Percentiles rank a stretch among this genome's conserved stretches.
Conservation (phyloP, 139 green algal genomes). For the Eudorina sp. region DNA sequence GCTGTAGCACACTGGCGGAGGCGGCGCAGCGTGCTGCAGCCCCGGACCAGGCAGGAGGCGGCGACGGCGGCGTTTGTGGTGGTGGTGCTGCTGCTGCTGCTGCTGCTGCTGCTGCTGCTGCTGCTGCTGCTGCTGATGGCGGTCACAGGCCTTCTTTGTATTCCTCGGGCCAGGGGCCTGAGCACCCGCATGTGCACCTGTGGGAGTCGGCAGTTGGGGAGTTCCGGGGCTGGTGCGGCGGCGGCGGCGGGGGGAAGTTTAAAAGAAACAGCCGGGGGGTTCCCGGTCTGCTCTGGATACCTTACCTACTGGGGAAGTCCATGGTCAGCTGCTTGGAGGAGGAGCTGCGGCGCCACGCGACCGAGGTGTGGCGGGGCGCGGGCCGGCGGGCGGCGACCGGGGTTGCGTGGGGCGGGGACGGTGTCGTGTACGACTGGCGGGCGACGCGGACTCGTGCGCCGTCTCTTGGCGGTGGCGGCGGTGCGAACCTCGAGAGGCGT, state of each 20-base stretch:
- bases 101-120: too few species aligned
- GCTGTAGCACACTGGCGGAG: not conserved
- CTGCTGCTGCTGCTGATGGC: too few species aligned
- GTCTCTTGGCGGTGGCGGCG: not conserved
- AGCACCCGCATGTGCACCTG: too few species aligned
- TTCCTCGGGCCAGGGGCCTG: too few species aligned
- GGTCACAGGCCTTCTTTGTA: too few species aligned
- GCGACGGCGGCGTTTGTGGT: not conserved
- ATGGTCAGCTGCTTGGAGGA: constrained; percentile 35
- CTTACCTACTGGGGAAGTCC: not conserved
- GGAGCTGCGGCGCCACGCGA: constrained; percentile 35
- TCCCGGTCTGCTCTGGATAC: not conserved
- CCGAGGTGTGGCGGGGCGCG: not conserved
- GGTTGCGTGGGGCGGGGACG: not conserved
- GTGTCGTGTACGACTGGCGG: not conserved
- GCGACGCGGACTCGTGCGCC: not conserved
- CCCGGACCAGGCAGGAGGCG: not conserved
- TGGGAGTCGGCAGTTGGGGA: too few species aligned
- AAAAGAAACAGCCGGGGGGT: too few species aligned
- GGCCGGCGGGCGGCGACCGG: not conserved
- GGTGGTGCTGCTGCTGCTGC: not conserved
- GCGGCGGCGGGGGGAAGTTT: too few species aligned
- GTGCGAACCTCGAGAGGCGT: not conserved
- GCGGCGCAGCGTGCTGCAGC: not conserved
- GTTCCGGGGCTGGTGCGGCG: too few species aligned